These are phyloP conservation scores for Leishmania mexicana DNA, from an alignment of 208 protist species.

Conservation along the genomic window DNA sequence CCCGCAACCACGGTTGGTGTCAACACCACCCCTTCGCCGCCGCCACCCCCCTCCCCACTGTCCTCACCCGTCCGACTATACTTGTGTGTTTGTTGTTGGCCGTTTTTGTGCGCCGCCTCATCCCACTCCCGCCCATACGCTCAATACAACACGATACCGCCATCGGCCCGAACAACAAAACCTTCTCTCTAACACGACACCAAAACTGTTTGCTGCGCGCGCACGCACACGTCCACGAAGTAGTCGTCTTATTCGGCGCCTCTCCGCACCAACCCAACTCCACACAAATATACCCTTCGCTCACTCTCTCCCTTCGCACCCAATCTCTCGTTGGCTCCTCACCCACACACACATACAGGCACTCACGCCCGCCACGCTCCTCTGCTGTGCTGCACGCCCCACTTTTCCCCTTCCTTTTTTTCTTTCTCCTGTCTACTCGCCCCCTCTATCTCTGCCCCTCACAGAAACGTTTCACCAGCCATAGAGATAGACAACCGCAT, in stretches of 20 bases:
- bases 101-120: not conserved
- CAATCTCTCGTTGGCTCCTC: not conserved
- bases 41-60: not conserved
- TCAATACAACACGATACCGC: not conserved
- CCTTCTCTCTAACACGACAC: not conserved
- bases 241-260: not conserved
- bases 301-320: conserved; percentile 2
- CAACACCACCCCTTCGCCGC: not conserved
- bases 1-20: not conserved
- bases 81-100: not conserved
- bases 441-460: conserved; percentile 2
- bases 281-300: conserved; percentile 5
- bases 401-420: not conserved
- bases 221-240: not conserved
- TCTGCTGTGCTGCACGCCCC: not conserved
- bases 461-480: not conserved
- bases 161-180: not conserved
- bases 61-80: not conserved
- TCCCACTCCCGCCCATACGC: not conserved
- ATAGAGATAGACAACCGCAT: conserved; percentile 9
- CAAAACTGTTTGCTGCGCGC: not conserved
- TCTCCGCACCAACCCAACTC: conserved; percentile 1
- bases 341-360: not conserved
- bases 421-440: not conserved
- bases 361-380: not conserved